Conservation (phyloP, 768 basidiomycete species). For the Tremella mesenterica region DNA sequence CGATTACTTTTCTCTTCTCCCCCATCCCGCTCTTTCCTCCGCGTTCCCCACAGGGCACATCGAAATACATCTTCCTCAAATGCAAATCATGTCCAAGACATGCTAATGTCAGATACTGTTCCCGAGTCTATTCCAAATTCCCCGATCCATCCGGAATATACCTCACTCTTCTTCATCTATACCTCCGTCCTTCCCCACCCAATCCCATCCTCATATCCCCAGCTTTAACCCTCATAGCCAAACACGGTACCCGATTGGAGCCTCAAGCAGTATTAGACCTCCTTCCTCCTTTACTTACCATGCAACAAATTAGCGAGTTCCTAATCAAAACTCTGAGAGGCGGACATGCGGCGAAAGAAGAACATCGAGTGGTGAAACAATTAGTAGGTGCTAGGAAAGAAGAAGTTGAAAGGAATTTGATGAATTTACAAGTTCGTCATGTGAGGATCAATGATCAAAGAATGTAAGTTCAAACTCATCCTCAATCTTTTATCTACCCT, state of each 20-base stretch:
- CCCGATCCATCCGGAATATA: conserved; percentile 58
- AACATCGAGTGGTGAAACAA: conserved; percentile 60
- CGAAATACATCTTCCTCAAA: not conserved
- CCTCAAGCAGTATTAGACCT: conserved; percentile 72
- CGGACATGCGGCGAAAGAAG: conserved; percentile 54
- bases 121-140: conserved; percentile 60
- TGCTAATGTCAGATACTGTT: conserved; percentile 64
- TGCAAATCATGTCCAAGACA: conserved; percentile 7
- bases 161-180: conserved; percentile 74
- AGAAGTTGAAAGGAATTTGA: conserved; percentile 61
- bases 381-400: conserved; percentile 69
- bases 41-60: too few relatives aligned
- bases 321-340: conserved; percentile 60
- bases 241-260: conserved; percentile 74
- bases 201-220: conserved; percentile 55
- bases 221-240: conserved; percentile 77
- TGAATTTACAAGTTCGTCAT: conserved; percentile 66
- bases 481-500: not conserved
- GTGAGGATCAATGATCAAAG: conserved; percentile 86
- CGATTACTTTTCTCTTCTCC: too few relatives aligned
- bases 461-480: conserved; percentile 56
- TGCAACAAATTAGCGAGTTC: conserved; percentile 70
- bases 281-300: conserved; percentile 79
- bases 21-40: too few relatives aligned
- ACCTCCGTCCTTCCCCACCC: conserved; percentile 60